A percentile compares a stretch with the other conserved stretches of the same genome.
These are phyloP conservation scores for Incumbomyces lentus DNA, from an alignment of 2,329 filamentous ascomycete genomes.

Conservation along the genomic window DNA sequence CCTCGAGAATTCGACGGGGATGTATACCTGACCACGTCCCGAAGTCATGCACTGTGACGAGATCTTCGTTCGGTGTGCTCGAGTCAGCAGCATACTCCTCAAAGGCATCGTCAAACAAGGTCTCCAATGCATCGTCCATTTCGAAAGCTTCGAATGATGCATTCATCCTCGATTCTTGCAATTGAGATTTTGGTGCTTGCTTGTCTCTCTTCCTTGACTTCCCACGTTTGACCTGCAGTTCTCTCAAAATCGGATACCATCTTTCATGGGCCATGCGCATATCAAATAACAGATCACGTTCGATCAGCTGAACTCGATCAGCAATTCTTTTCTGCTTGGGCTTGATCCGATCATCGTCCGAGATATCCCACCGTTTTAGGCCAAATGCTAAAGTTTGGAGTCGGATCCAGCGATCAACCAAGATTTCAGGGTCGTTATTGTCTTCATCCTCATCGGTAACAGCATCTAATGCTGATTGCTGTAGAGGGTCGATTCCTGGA, in stretches of 20 bases:
- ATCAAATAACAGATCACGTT: slow-evolving; percentile 69
- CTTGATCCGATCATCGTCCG: slow-evolving; percentile 33
- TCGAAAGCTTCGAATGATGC: slow-evolving; percentile 32
- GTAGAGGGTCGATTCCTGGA: not conserved
- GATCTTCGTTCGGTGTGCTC: slow-evolving; percentile 31
- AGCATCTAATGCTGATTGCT: not conserved
- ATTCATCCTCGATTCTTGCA: slow-evolving; percentile 25
- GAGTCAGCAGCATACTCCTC: slow-evolving; percentile 27
- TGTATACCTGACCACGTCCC: slow-evolving; percentile 69
- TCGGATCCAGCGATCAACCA: slow-evolving; percentile 66
- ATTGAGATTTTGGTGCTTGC: not conserved
- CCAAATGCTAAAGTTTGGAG: slow-evolving; percentile 60
- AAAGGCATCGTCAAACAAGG: slow-evolving; percentile 42
- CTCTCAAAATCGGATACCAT: slow-evolving; percentile 52
- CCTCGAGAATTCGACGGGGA: slow-evolving; percentile 68
- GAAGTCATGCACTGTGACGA: slow-evolving; percentile 66
- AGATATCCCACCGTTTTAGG: slow-evolving; percentile 20
- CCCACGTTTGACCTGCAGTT: slow-evolving; percentile 52
- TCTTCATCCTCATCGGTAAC: slow-evolving; percentile 14
- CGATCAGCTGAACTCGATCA: slow-evolving; percentile 59
- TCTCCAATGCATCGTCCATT: slow-evolving; percentile 41
- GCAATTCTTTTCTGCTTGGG: slow-evolving; percentile 54
- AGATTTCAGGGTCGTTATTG: slow-evolving; percentile 47
- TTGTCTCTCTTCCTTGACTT: slow-evolving; percentile 25
- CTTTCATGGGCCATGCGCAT: slow-evolving; percentile 51